phyloP scores from a whole-genome alignment of 2,329 filamentous ascomycete genomes.

The Paramyrothecium sp. region DNA sequence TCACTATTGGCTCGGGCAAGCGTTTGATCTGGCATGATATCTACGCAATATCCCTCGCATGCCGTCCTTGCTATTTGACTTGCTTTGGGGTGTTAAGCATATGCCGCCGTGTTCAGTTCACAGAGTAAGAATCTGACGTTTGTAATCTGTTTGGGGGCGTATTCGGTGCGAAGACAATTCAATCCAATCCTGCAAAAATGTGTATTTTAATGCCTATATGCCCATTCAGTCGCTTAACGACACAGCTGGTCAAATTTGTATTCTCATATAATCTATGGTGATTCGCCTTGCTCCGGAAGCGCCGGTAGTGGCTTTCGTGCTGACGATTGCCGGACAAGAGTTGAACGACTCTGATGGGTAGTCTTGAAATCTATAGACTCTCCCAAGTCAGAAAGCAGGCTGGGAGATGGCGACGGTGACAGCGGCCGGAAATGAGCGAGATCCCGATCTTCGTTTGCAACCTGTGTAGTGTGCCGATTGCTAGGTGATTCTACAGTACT shows the following conservation, averaged over 20 bases:
- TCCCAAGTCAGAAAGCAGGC: not conserved
- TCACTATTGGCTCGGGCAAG: not conserved
- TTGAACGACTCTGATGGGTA: not conserved
- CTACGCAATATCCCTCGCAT: not conserved
- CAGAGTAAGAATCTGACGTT: no score
- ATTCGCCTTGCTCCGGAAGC: conserved; percentile 9
- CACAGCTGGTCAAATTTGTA: no score
- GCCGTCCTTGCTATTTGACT: not conserved
- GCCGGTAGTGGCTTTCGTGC: conserved; percentile 14
- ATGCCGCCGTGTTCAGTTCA: not conserved
- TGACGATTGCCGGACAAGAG: not conserved
- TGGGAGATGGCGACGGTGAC: not conserved
- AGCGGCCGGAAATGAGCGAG: not conserved
- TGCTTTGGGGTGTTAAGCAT: not conserved
- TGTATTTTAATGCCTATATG: no score
- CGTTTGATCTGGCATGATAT: no score
- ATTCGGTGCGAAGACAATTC: no score
- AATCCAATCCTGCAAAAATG: no score
- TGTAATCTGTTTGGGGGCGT: no score
- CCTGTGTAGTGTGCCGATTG: no score
- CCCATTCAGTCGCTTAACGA: no score
- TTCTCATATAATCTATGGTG: not conserved
- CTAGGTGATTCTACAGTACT: no score
- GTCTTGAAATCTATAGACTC: not conserved
- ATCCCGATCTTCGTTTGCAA: no score